phyloP scores from a whole-genome alignment of 495 filamentous ascomycete species.

The Xylaria telfairii region DNA sequence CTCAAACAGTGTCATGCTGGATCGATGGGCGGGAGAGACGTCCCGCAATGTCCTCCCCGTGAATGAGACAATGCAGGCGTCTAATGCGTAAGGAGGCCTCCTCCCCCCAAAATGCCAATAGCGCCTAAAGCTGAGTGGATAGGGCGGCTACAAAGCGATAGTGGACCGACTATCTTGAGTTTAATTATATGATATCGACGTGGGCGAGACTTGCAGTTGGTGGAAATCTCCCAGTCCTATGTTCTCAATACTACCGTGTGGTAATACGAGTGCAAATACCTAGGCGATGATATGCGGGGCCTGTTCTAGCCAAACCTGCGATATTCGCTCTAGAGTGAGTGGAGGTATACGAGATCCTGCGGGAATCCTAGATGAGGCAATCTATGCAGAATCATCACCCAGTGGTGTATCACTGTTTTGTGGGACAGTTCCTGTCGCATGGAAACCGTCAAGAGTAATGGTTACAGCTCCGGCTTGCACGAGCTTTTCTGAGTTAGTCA shows the following conservation, averaged over 20 bases:
- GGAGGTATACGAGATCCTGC: conserved; percentile 29
- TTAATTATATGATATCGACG: conserved; percentile 1
- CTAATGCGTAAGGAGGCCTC: conserved; percentile 28
- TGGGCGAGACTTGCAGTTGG: conserved; percentile 1
- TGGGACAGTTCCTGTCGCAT: conserved; percentile 52
- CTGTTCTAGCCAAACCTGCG: conserved; percentile 1
- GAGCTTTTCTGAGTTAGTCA: conserved; percentile 60
- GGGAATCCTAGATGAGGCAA: conserved; percentile 36
- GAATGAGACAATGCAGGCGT: conserved; percentile 41
- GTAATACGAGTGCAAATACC: conserved; percentile 13
- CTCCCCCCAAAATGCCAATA: conserved; percentile 6
- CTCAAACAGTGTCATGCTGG: conserved; percentile 44
- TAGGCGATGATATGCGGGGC: neutral
- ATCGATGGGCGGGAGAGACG: conserved; percentile 45
- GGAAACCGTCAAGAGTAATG: conserved; percentile 78
- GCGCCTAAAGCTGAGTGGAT: conserved; percentile 22
- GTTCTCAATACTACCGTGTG: conserved; percentile 18
- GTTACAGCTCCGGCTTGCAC: conserved; percentile 93
- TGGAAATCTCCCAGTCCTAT: neutral
- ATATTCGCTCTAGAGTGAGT: conserved; percentile 23
- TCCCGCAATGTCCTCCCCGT: conserved; percentile 46
- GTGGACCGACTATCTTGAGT: neutral
- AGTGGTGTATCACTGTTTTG: conserved; percentile 26
- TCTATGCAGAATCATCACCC: conserved; percentile 35
- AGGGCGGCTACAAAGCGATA: conserved; percentile 30